Percentiles rank a stretch among this genome's conserved stretches.
phyloP scores from a whole-genome alignment of 73 alveolate species.

The Paraurostyla sp. region DNA sequence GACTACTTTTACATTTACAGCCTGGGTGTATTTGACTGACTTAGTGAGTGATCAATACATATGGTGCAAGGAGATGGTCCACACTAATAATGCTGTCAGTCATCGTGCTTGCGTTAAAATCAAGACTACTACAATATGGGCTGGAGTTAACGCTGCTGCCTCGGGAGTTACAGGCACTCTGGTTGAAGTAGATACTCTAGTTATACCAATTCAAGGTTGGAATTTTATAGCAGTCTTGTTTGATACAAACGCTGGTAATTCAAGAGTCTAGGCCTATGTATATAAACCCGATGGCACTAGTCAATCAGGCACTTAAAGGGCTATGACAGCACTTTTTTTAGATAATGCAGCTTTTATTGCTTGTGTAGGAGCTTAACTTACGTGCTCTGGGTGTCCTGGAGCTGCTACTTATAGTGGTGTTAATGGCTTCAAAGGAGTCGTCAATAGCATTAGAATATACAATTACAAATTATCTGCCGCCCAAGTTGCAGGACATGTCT shows the following conservation, averaged over 20 bases:
- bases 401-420: not conserved
- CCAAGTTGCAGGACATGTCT: not conserved
- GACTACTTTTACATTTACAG: conserved; percentile 5
- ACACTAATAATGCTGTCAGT: not conserved
- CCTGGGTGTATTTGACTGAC: conserved; percentile 36
- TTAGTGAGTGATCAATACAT: not conserved
- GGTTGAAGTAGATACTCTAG: conserved; percentile 5
- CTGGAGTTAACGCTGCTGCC: conserved; percentile 29
- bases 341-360: not conserved
- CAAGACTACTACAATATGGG: conserved; percentile 30
- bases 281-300: conserved; percentile 34
- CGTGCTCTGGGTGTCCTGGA: not conserved
- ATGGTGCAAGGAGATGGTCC: conserved; percentile 24
- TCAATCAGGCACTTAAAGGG: not conserved
- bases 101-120: conserved; percentile 29
- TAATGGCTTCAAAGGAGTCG: conserved; percentile 7
- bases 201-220: conserved; percentile 4
- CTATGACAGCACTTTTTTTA: not conserved
- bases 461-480: conserved; percentile 28
- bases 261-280: conserved; percentile 16
- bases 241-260: not conserved
- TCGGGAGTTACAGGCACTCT: not conserved
- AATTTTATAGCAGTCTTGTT: conserved; percentile 1
- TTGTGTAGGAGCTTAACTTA: not conserved
- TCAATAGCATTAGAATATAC: conserved; percentile 4